Base-by-base conservation (phyloP, 1,139 yeast genomes). In the Geotrichum macrosporum region DNA sequence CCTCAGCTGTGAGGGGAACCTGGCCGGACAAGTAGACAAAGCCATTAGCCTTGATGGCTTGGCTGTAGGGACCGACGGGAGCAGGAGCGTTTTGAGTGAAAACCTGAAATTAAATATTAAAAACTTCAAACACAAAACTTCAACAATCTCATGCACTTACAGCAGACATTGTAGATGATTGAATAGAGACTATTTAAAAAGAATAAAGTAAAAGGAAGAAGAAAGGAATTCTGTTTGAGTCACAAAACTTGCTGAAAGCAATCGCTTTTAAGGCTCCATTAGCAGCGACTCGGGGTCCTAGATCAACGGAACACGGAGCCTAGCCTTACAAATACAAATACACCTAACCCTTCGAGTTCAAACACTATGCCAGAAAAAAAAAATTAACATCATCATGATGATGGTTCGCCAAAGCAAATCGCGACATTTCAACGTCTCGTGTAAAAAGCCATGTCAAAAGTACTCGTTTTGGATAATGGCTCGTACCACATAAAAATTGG, bases 41-140 rank as follows among this genome's bases (percentile, higher is more conserved):
- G 50, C 88, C 83, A 76, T 60, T 61, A 50, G 80, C 92, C 72
- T 84, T 88, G 68, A 88, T 77, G 43, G 96, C 96, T 67, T 88
- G 96, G 36, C 95, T 84, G 70, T 89, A 89, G 16, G 95, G 80
- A 47, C 96, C 96, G 43, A 95, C 96, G 55, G 96, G 95, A 52
- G 94, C 87, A 59, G 97, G 96, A 31, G 96, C 96, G 57, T 74
- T 75, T 53, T 79, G 74, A 48, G 95, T 82, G 61, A 59, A 55
- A 39, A 65, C 55, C 56, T 55, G 27, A 19, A 24, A 3, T 31
- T 31, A 31, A 35, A n/a, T 19, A 15, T 10, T 16, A 8, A 21
- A 9, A 6, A 24, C 6, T 6, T 24, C 10, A 24, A 6, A 6
- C 9, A 6, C 27, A 6, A 24, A 6, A 24, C 6, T 24, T 6